Conservation (phyloP, 2,329 filamentous ascomycete genomes). For the Ascochyta clinopodiicola region DNA sequence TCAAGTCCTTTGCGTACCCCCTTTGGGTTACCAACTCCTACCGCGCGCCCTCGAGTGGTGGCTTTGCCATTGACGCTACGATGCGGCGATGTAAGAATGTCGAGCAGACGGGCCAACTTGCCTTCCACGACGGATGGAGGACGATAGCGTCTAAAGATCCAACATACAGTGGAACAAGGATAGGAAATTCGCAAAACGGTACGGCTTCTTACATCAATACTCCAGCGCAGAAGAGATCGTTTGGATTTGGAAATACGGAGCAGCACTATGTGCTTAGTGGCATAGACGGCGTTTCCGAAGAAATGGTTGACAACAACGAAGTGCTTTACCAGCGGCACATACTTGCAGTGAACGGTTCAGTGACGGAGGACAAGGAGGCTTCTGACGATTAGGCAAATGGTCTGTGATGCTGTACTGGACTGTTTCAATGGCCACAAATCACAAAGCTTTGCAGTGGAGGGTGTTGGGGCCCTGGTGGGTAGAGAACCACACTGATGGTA, state of each 20-base stretch:
- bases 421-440: conserved; percentile 5
- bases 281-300: conserved; percentile 33
- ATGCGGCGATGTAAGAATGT: conserved; percentile 59
- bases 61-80: conserved; percentile 55
- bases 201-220: conserved; percentile 62
- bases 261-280: conserved; percentile 65
- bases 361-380: conserved; percentile 53
- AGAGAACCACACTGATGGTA: conserved; percentile 30
- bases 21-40: conserved; percentile 64
- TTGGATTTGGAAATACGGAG: conserved; percentile 62
- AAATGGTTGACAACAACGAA: conserved; percentile 11
- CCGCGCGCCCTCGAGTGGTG: conserved; percentile 48
- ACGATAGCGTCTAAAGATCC: conserved; percentile 51
- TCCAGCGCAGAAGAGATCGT: conserved; percentile 56
- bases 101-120: conserved; percentile 52
- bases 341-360: conserved; percentile 60
- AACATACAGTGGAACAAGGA: conserved; percentile 47
- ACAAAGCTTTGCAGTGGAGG: conserved; percentile 31
- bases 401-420: conserved; percentile 5
- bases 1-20: conserved; percentile 64
- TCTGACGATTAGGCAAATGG: neutral
- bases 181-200: conserved; percentile 64
- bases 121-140: conserved; percentile 68
- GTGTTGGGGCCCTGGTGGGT: conserved; percentile 37
- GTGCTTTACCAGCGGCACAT: conserved; percentile 67